Base-by-base conservation (phyloP, 345 rosid genomes). In the Atalantia buxifolia region DNA sequence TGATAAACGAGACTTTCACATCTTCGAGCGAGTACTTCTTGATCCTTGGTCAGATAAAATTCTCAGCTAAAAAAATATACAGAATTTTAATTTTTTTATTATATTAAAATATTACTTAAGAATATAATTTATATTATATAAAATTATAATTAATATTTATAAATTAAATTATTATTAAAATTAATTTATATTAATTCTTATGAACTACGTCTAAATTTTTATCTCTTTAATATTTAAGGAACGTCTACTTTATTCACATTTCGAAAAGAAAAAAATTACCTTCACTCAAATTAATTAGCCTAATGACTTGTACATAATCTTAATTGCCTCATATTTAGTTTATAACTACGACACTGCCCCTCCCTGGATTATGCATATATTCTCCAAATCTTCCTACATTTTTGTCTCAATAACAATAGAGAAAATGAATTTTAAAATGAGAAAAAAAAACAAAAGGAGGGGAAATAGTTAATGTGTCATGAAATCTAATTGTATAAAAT, bases 281-380 rank as follows among this genome's bases (percentile, higher is more conserved):
- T n/a, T n/a, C n/a, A n/a, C n/a, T n/a, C n/a, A n/a, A n/a, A n/a
- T n/a, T n/a, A n/a, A n/a, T n/a, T n/a, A n/a, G n/a, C n/a, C n/a
- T n/a, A n/a, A n/a, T n/a, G n/a, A n/a, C n/a, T n/a, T n/a, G n/a
- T n/a, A n/a, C n/a, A n/a, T n/a, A n/a, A n/a, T 3, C 61, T 53
- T 7, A 77, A 40, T 45, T 24, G 14, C 56, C 77, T 62, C 13
- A 1, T 4, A 0, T 62, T 6, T 18, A 9, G 5, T 9, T 4
- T 5, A 7, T 62, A 30, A 42, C 66, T 28, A 38, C 80, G 22
- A 25, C 22, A 42, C 3, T 27, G 22, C 57, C 75, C 53, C 71
- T 71, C 25, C 72, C 77, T 18, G 1, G 72, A 81, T 63, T 75
- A 31, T 75, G 85, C 88, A 66, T 40, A 40, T 80, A 69, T 85